phyloP scores from a whole-genome alignment of 495 filamentous ascomycete genomes.

The Penicillium lagena region DNA sequence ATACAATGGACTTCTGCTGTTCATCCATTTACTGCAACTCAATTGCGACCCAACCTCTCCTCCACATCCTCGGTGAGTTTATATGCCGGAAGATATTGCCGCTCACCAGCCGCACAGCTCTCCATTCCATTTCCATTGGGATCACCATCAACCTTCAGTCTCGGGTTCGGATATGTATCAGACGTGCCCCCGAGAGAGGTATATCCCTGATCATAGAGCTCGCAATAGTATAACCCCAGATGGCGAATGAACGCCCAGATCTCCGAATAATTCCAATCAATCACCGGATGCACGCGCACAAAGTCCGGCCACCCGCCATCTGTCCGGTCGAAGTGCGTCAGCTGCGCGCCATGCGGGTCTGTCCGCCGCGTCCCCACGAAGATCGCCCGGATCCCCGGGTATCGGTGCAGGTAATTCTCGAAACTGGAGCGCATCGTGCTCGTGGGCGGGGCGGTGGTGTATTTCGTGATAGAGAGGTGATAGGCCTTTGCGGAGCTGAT shows the following conservation, averaged over 20 bases:
- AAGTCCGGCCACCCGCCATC: conserved; percentile 89
- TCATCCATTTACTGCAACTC: conserved; percentile 11
- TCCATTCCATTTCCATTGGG: no score
- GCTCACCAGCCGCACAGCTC: conserved; percentile 12
- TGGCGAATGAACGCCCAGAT: conserved; percentile 90
- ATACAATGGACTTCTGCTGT: conserved; percentile 12
- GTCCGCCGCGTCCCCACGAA: conserved; percentile 90
- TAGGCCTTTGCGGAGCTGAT: conserved; percentile 54
- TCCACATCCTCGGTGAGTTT: conserved; percentile 77
- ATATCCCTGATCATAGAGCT: conserved; percentile 78
- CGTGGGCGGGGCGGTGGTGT: conserved; percentile 50
- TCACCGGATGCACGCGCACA: conserved; percentile 88
- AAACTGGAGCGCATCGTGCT: conserved; percentile 60
- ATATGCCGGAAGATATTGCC: conserved; percentile 73
- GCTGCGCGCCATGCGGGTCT: conserved; percentile 75
- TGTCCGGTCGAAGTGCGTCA: conserved; percentile 78
- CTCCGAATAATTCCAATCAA: conserved; percentile 96
- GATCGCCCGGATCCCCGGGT: conserved; percentile 64
- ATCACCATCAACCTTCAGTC: conserved; percentile 38
- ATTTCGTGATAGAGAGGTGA: conserved; percentile 69
- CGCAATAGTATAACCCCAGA: conserved; percentile 72
- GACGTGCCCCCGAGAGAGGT: conserved; percentile 83
- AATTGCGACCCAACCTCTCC: conserved; percentile 78
- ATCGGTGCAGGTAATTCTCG: conserved; percentile 60
- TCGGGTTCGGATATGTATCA: conserved; percentile 88